Conservation (phyloP, 139 green algal genomes). For the Micractinium sp. region DNA sequence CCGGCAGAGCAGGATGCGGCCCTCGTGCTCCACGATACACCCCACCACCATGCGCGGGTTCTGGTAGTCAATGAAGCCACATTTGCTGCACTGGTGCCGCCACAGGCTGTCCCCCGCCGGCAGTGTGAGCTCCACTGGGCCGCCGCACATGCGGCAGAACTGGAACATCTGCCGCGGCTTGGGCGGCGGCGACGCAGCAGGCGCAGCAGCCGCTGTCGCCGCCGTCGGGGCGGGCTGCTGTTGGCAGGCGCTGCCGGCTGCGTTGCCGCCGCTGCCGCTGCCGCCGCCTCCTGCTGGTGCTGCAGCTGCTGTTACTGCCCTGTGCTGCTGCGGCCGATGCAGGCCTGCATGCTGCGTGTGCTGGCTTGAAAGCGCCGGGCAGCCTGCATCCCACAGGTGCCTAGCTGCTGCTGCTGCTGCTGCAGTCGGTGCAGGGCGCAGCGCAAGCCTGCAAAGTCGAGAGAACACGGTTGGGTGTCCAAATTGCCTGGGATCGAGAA, state of each 20-base stretch:
- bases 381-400: neutral
- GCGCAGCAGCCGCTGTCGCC: neutral
- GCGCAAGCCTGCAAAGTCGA: neutral
- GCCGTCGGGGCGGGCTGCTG: neutral
- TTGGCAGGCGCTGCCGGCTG: neutral
- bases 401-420: neutral
- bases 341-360: neutral
- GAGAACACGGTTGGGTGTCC: neutral
- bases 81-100: constrained; percentile 72
- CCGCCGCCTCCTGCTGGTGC: neutral
- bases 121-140: constrained; percentile 50
- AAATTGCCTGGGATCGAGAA: too few relatives aligned
- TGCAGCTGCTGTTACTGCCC: neutral
- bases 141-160: constrained; percentile 74
- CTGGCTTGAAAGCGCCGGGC: neutral
- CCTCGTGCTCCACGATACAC: constrained; percentile 81
- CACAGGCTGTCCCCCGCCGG: constrained; percentile 64
- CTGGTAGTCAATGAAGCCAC: constrained; percentile 70
- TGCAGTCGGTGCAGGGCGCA: neutral
- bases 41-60: constrained; percentile 92
- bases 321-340: neutral
- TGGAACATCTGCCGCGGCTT: constrained; percentile 38
- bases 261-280: neutral
- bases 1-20: constrained; percentile 82
- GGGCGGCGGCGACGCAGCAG: neutral